Conservation (phyloP, 83 land plant genomes). For the Thuja plicata region DNA sequence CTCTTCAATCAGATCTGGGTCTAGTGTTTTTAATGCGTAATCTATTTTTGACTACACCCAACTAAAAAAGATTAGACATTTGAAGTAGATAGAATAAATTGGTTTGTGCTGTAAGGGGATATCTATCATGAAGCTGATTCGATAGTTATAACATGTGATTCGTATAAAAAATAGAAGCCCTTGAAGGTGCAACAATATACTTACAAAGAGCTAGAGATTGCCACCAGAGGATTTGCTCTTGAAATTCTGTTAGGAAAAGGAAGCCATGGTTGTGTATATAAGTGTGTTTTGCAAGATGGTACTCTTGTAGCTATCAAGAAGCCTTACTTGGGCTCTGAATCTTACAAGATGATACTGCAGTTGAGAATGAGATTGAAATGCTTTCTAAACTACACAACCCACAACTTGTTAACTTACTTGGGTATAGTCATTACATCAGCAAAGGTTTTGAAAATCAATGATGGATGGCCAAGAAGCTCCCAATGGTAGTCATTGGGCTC, state of each 20-base stretch:
- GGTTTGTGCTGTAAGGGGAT: constrained; percentile 8
- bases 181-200: constrained; percentile 26
- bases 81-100: neutral
- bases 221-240: constrained; percentile 45
- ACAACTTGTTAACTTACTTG: constrained; percentile 71
- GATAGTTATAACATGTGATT: constrained; percentile 6
- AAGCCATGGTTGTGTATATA: constrained; percentile 71
- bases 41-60: neutral
- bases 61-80: neutral
- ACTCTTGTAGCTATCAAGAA: constrained; percentile 52
- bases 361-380: constrained; percentile 79
- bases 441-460: too few relatives aligned
- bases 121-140: constrained; percentile 22
- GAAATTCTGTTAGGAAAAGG: constrained; percentile 57
- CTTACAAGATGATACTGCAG: constrained; percentile 33
- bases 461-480: too few relatives aligned
- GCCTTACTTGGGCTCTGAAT: constrained; percentile 4
- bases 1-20: neutral
- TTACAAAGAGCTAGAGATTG: constrained; percentile 48
- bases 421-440: too few relatives aligned
- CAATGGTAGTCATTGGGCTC: too few relatives aligned
- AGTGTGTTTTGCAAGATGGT: constrained; percentile 47
- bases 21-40: neutral
- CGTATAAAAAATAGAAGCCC: neutral
- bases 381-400: constrained; percentile 65